phyloP scores from a whole-genome alignment of 1,139 yeast genomes.

The Zygosaccharomyces sapae region DNA sequence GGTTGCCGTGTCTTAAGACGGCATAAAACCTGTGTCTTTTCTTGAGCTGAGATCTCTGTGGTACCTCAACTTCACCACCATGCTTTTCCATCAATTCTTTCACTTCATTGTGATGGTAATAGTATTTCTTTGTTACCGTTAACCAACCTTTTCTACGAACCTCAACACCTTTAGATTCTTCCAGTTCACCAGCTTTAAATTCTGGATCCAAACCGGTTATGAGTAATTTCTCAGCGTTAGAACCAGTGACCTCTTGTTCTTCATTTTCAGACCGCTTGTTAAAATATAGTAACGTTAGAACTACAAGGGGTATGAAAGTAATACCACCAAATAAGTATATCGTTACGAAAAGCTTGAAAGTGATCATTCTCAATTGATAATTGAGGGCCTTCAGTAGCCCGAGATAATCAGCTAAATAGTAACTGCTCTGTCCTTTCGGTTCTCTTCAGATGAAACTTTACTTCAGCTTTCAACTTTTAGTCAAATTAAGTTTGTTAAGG shows the following conservation, averaged over 20 bases:
- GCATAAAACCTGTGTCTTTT: constrained; percentile 62
- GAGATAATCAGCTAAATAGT: background rate
- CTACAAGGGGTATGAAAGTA: constrained; percentile 62
- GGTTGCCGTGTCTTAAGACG: constrained; percentile 75
- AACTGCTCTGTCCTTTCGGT: too few species aligned
- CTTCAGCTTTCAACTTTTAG: background rate
- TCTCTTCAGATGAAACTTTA: background rate
- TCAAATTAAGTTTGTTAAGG: too few species aligned
- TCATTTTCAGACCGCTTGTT: constrained; percentile 19
- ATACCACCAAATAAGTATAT: constrained; percentile 70
- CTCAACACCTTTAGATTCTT: constrained; percentile 61
- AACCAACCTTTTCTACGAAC: constrained; percentile 76
- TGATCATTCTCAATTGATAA: constrained; percentile 14
- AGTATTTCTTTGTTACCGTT: constrained; percentile 73
- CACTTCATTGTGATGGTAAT: constrained; percentile 51
- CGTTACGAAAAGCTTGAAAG: constrained; percentile 20
- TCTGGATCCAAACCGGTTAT: constrained; percentile 36
- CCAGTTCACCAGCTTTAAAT: constrained; percentile 58
- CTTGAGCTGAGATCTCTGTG: constrained; percentile 30
- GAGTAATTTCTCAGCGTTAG: constrained; percentile 10
- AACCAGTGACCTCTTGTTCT: constrained; percentile 21
- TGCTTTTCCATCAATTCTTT: constrained; percentile 41
- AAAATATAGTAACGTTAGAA: constrained; percentile 32
- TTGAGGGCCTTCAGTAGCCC: background rate
- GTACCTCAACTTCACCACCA: constrained; percentile 16